Evolutionary conservation across 139 green algal species (phyloP).

Genomic region (Tetraselmis chui): DNA sequence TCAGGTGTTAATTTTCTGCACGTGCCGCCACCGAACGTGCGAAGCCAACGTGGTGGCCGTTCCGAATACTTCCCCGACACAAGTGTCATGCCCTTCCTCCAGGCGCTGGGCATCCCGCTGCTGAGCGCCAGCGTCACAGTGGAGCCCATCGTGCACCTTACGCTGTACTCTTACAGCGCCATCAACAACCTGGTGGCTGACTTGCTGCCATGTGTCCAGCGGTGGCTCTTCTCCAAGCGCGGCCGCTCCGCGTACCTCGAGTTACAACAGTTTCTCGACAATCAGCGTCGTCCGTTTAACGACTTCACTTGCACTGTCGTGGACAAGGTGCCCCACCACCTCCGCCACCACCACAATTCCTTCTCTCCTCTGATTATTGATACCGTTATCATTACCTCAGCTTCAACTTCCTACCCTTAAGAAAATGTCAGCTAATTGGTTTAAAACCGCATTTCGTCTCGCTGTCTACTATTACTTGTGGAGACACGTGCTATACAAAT

Average conservation of each 20-base stretch:
- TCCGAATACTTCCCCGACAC: not conserved
- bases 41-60: not conserved
- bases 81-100: not conserved
- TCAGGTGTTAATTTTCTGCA: not conserved
- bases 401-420: too few species aligned
- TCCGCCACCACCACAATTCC: too few species aligned
- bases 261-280: not conserved
- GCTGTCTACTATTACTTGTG: too few species aligned
- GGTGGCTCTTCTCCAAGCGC: not conserved
- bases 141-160: not conserved
- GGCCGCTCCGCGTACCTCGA: not conserved
- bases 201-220: not conserved
- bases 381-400: too few species aligned
- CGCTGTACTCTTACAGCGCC: not conserved
- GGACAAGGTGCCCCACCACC: not conserved
- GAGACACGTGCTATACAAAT: too few species aligned
- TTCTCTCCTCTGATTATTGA: too few species aligned
- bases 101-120: not conserved
- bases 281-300: not conserved
- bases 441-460: too few species aligned
- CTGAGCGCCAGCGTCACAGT: not conserved
- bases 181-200: not conserved
- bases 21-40: not conserved
- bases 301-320: not conserved
- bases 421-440: too few species aligned